Base-by-base conservation (phyloP, 2,329 filamentous ascomycete species). In the Alternaria panax region DNA sequence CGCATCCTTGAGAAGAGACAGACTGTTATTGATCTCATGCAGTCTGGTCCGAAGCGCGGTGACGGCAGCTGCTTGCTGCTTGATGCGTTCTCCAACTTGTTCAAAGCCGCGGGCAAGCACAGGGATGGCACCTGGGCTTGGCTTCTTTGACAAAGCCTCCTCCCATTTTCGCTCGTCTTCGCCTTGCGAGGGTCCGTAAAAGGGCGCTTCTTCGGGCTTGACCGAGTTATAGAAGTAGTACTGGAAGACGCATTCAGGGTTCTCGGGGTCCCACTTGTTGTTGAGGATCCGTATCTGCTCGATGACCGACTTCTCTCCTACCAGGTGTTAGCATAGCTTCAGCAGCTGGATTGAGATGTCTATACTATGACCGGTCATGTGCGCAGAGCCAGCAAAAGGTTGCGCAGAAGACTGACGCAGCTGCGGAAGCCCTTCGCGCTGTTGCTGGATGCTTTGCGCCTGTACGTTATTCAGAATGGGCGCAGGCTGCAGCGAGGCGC, bases 191-290 rank as follows among this genome's bases (percentile, higher is more conserved):
- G 90, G 90, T 64, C 88, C 86, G 78, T 91, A 93, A 77, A 90
- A 93, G 11, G 90, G 90, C n/a, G 90, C 88, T 73, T 86, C 85
- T 52, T 87, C 86, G 70, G 90, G 87, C 64, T 90, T 88, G 63
- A 93, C 91, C 66, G 91, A 88, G 80, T 95, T 95, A 84, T 95
- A 96, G 77, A 95, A 92, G 81, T 94, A 94, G 73, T 91, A 84
- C 77, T 92, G 90, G 81, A 95, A 92, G 27, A 86, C 87, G 69
- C 90, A 93, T 73, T 87, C 87, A 22, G 87, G 84, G 75, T 84
- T 86, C 25, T 83, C 78, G 1, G 90, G 88, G 62, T 91, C 84
- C 92, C 92, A 95, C 80, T 93, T 93, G 60, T 87, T 83, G 52
- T 87, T 81, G 40, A 95, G 84, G 25, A 88, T 82, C 61, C 85